Base-by-base conservation (phyloP, 2,329 filamentous ascomycete species). In the Sphaerulina populicola region DNA sequence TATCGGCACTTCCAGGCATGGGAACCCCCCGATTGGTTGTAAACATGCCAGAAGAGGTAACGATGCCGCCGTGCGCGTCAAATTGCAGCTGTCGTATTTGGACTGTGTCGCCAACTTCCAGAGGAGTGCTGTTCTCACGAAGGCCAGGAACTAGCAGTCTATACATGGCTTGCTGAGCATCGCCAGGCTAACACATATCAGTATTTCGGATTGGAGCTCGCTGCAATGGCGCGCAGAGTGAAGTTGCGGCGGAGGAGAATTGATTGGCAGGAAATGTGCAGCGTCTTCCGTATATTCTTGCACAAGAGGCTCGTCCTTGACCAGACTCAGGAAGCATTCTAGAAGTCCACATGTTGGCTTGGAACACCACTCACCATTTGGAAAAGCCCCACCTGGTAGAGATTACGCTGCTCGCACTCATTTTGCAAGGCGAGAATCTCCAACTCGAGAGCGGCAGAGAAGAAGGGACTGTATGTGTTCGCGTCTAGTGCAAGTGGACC, bases 41-140 rank as follows among this genome's bases (percentile, higher is more conserved):
- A 21, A 44, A 37, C 12, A 40, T 49, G 6, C 46, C 46, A 4
- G 51, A 49, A 39, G 36, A 44, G 9, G 43, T 23, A 6, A 49
- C 41, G 11, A 52, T 37, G 14, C 41, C 27, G 23, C 59, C 54
- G 14, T 30, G 15, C 7, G 14, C 14, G 44, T 57, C 54, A 23
- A 61, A 56, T 5, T 51, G 52, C 4, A 63, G 39, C 44, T 60
- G 61, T 14, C 60, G 56, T 12, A 62, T 14, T 12, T 53, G 51
- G 3, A 63, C 59, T 3, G 58, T 45, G 38, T 63, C 61, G 7
- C 61, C 57, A 10, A 58, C 44, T 46, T 61, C 60, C n/a, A 62
- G 41, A 15, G 51, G 54, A 8, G 59, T 49, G 48, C 48, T 58
- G 5, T 37, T 30, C 50, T 61, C 59, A 9, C 60, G 56, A 6